phyloP scores from a whole-genome alignment of 306 rosid species.

The Cicer judaicum region DNA sequence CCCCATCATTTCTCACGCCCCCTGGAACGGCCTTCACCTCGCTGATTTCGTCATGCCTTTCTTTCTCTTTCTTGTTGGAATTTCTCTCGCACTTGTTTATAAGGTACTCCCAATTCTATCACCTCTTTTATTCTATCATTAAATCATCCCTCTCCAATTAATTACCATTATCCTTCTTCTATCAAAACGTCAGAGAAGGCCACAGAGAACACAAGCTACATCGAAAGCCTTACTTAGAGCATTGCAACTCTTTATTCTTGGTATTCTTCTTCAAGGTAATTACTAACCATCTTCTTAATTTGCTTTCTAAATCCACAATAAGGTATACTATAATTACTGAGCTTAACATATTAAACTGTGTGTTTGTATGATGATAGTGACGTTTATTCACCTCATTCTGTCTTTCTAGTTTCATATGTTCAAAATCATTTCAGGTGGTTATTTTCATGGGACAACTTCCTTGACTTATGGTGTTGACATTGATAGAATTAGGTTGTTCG shows the following conservation, averaged over 20 bases:
- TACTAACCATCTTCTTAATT: conserved; percentile 1
- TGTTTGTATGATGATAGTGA: not conserved
- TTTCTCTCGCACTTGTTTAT: conserved; percentile 73
- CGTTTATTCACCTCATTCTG: not conserved
- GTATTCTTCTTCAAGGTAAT: conserved; percentile 87
- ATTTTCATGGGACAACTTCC: conserved; percentile 84
- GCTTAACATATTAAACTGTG: no score
- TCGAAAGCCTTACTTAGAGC: conserved; percentile 67
- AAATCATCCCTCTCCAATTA: no score
- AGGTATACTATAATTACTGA: no score
- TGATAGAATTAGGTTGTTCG: conserved; percentile 70
- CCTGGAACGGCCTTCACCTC: conserved; percentile 83
- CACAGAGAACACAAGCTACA: conserved; percentile 61
- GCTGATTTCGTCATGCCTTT: conserved; percentile 94
- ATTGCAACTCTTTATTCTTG: conserved; percentile 63
- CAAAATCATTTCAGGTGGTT: conserved; percentile 75
- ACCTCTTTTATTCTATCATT: not conserved
- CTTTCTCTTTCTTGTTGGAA: conserved; percentile 82
- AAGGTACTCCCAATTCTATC: conserved; percentile 55
- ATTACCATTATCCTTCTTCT: not conserved
- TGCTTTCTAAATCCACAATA: no score
- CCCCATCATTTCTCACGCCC: conserved; percentile 77
- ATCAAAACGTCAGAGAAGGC: conserved; percentile 55
- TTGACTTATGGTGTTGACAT: conserved; percentile 85
- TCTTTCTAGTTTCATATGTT: not conserved